phyloP scores from a whole-genome alignment of 1,284 basidiomycete species.

The Cutaneotrichosporon arboriforme region DNA sequence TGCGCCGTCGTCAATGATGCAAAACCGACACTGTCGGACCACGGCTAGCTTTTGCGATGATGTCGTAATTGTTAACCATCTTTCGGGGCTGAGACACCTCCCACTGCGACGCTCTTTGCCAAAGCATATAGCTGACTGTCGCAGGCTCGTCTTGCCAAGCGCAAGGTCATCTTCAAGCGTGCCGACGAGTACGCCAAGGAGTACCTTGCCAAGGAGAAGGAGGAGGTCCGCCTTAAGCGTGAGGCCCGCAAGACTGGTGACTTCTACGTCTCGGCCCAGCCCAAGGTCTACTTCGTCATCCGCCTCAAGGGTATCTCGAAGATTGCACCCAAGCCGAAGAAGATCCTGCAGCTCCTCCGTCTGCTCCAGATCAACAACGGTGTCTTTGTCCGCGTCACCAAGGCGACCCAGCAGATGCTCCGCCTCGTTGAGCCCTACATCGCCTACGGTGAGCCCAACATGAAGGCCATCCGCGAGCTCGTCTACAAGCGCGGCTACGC shows the following conservation, averaged over 20 bases:
- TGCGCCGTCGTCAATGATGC: constrained; percentile 60
- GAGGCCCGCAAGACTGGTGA: constrained; percentile 87
- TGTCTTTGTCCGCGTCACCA: constrained; percentile 95
- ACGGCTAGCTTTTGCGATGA: constrained; percentile 55
- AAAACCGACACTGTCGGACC: constrained; percentile 54
- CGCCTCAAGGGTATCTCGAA: constrained; percentile 99
- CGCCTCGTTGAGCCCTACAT: constrained; percentile 95
- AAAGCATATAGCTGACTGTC: constrained; percentile 6
- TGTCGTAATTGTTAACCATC: constrained; percentile 83
- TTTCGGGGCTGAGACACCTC: constrained; percentile 78
- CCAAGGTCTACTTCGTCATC: constrained; percentile 97
- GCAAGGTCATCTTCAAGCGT: constrained; percentile 98
- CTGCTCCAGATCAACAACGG: constrained; percentile 99
- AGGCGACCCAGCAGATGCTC: constrained; percentile 96
- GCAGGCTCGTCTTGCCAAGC: constrained; percentile 82
- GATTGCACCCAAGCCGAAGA: constrained; percentile 97
- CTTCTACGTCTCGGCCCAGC: constrained; percentile 94
- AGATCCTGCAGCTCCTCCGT: constrained; percentile 97
- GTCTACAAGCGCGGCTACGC: constrained; percentile 99
- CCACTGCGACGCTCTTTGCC: background rate
- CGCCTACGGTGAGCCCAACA: constrained; percentile 86
- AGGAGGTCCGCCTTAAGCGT: constrained; percentile 93
- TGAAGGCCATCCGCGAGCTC: constrained; percentile 93
- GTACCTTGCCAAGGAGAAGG: constrained; percentile 85
- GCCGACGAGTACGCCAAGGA: constrained; percentile 98